Conservation (phyloP, 2,329 filamentous ascomycete species). For the Aspergillus bombycis region DNA sequence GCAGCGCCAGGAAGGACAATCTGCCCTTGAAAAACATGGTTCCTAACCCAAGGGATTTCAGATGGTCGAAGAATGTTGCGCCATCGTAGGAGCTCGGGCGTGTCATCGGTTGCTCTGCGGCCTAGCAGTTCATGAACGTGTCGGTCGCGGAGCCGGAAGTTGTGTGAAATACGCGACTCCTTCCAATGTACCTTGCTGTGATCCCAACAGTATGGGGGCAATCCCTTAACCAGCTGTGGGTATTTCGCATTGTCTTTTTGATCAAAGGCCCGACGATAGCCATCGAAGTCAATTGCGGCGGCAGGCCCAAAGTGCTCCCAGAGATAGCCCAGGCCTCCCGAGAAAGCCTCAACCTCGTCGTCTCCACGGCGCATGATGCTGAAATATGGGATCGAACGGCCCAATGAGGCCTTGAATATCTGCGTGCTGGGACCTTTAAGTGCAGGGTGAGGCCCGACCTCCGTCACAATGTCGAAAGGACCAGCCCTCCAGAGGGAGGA, state of each 20-base stretch:
- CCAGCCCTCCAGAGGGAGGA: slow-evolving; percentile 10
- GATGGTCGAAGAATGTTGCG: slow-evolving; percentile 18
- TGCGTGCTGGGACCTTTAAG: slow-evolving; percentile 24
- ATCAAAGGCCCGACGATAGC: too few species aligned
- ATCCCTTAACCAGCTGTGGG: not conserved
- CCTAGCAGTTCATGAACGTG: slow-evolving; percentile 9
- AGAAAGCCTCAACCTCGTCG: too few species aligned
- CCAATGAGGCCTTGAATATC: too few species aligned
- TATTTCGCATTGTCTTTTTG: too few species aligned
- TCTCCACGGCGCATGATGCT: too few species aligned
- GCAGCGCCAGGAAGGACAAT: not conserved
- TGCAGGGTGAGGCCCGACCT: slow-evolving; percentile 34
- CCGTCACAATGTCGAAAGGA: slow-evolving; percentile 37
- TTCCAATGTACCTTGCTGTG: slow-evolving; percentile 1
- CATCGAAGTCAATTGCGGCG: too few species aligned
- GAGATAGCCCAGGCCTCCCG: too few species aligned
- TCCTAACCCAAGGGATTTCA: slow-evolving; percentile 30
- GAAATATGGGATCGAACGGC: too few species aligned
- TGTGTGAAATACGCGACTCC: not conserved
- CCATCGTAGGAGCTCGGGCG: slow-evolving; percentile 16
- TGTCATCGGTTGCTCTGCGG: slow-evolving; percentile 6
- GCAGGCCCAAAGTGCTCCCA: too few species aligned
- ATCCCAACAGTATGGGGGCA: slow-evolving; percentile 10
- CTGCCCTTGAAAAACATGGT: slow-evolving; percentile 21
- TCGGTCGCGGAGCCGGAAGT: not conserved